Base-by-base conservation (phyloP, 805 yeast species). In the Spathaspora passalidarum region DNA sequence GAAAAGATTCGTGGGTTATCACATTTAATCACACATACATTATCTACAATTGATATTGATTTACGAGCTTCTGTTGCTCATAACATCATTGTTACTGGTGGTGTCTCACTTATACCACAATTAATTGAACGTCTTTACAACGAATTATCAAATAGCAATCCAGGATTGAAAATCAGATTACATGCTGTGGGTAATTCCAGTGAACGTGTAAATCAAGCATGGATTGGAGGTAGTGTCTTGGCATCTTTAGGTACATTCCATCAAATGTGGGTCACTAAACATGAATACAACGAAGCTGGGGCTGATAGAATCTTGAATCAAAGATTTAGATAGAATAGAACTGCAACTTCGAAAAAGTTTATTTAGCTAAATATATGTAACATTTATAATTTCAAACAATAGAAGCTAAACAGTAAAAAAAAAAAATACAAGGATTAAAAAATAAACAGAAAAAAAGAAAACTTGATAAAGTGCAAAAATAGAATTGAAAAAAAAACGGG, bases 201-300 rank as follows among this genome's bases (percentile, higher is more conserved):
- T 46, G 97, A 91, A 65, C 78, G 97, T 59, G 79, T 81, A 52
- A 85, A 79, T 59, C 86, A 89, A 49, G 75, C 92, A 6, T 91
- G 97, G 96, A 78, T 91, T 42, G 97, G 97, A 38, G 97, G 96
- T 6, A 84, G 92, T 52, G 90, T 91, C 32, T 69, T 91, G 46
- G 82, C 96, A 5, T 84, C 94, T 43, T 74, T 91, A 55, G 97
- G 97, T 26, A 88, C 96, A 2, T 91, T 91, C 75, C 97, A 91
- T 63, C 97, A 91, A 65, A 70, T 87, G 68, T 91, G 97, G 97
- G 96, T 91, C 2, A 86, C 91, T 36, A 84, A 82, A 58, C 80
- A 79, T 53, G 97, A 91, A 64, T 87, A 84, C 56, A 89, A 88
- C 50, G 97, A 91, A 63, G 88, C 82, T 20, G 97, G 97, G 5